These are phyloP conservation scores for Onygenales sp. DNA, from an alignment of 2,329 filamentous ascomycete genomes.

Conservation along the genomic window DNA sequence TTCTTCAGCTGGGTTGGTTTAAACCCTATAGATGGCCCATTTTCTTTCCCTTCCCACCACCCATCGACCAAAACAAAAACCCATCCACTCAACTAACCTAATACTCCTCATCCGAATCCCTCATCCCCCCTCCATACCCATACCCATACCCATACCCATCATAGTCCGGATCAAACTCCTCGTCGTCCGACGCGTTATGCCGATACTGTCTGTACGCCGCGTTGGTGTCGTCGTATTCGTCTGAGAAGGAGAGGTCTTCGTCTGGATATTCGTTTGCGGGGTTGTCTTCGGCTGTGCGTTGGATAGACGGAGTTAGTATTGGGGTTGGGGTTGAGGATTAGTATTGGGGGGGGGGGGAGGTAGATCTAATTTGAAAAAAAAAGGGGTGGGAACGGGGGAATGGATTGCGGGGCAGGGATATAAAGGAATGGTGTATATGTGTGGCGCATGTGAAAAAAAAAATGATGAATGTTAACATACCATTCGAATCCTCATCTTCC, in stretches of 20 bases:
- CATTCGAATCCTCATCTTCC: slow-evolving; percentile 56
- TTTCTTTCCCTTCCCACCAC: no score
- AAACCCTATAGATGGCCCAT: no score
- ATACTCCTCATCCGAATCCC: slow-evolving; percentile 20
- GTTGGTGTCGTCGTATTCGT: slow-evolving; percentile 33
- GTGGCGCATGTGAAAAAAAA: neutral
- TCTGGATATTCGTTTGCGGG: slow-evolving; percentile 44
- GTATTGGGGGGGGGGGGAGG: neutral
- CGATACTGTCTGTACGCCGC: slow-evolving; percentile 33
- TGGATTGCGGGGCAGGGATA: neutral
- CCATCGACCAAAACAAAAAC: no score
- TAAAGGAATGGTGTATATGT: neutral
- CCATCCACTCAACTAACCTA: neutral
- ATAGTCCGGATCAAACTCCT: slow-evolving; percentile 33
- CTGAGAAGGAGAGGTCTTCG: slow-evolving; percentile 39
- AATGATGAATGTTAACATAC: slow-evolving; percentile 20
- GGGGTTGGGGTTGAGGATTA: neutral
- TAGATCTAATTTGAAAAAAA: neutral
- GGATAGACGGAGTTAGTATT: neutral
- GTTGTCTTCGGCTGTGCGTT: slow-evolving; percentile 36
- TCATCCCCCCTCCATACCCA: slow-evolving; percentile 10
- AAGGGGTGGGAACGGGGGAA: neutral
- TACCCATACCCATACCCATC: slow-evolving; percentile 18
- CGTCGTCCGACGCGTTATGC: slow-evolving; percentile 34
- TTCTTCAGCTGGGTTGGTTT: no score